Base-by-base conservation (phyloP, 352 stramenopile genomes). In the Pythium apleroticum region DNA sequence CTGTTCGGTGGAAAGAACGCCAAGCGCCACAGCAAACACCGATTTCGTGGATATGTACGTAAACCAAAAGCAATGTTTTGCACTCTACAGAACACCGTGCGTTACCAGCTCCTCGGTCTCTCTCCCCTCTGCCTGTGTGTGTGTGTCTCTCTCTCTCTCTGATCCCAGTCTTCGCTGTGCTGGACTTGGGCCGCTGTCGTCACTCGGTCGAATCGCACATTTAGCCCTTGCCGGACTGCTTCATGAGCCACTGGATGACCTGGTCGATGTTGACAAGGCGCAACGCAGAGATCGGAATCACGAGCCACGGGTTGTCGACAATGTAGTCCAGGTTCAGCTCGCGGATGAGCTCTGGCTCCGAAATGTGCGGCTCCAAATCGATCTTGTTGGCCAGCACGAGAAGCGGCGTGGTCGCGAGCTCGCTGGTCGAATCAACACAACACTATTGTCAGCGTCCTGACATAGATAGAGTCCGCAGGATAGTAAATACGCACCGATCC, bases 361-460 rank as follows among this genome's bases (percentile, higher is more conserved):
- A 94, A 60, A 97, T 93, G 59, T 97, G 89, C 63, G 96, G 96
- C 68, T 97, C 81, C 71, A 99, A 84, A 85, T 99, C 97, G 71
- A 99, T 99, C 78, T 99, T 99, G 86, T 99, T 99, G n/a, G 96
- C 96, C 63, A 99, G 80, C 55, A 99, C 93, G 22, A 99, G 77
- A 65, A 99, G 69, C 17, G 97, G 97, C 61, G 95, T 99, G 24
- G 86, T 97, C 60, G 86, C 87, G 30, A 94, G 75, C 63, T 93
- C 83, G 59, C 86, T 91, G 59, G 10, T 33, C 30, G 1, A 58
- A 39, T 14, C 19, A 46, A 22, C 6, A 39, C 11, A 15, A 35
- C 24, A 22, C 12, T 22, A 7, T 14, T 0, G 22, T 45, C 9
- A 59, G 56, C 22, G 17, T 62, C 11, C 7, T 62, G n/a, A 27